Conservation (phyloP, 1,284 basidiomycete genomes). For the Butyriboletus appendiculatus region DNA sequence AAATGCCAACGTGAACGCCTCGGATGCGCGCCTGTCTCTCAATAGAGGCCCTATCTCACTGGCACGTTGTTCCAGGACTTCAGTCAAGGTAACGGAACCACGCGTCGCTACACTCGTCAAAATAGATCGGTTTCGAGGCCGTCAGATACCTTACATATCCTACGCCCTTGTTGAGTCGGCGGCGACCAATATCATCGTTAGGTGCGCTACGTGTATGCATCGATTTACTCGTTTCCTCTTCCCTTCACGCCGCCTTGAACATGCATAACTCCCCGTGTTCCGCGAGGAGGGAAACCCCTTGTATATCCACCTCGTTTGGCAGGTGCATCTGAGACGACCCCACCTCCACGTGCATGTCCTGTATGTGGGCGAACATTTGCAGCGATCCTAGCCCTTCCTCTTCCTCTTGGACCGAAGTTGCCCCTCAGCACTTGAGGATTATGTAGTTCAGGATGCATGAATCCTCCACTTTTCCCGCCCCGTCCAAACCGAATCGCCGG, state of each 20-base stretch:
- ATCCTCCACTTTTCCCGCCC: constrained; percentile 53
- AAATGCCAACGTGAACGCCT: background rate
- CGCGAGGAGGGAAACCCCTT: constrained; percentile 23
- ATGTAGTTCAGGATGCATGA: constrained; percentile 38
- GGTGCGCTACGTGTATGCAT: background rate
- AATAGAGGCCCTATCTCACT: background rate
- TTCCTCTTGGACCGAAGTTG: constrained; percentile 34
- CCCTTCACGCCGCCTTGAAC: constrained; percentile 7
- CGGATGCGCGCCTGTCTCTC: background rate
- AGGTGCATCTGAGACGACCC: background rate
- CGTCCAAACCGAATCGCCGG: constrained; percentile 69
- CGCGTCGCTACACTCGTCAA: background rate
- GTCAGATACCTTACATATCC: constrained; percentile 4
- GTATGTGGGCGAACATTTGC: constrained; percentile 16
- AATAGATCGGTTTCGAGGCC: background rate
- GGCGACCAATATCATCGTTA: background rate
- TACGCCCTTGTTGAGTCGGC: background rate
- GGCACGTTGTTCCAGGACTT: too few relatives aligned
- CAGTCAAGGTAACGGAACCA: background rate
- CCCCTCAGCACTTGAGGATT: constrained; percentile 33
- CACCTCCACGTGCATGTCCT: constrained; percentile 16
- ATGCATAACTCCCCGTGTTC: constrained; percentile 10
- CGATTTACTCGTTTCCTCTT: constrained; percentile 3
- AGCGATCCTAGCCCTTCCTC: constrained; percentile 33
- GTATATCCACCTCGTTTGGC: constrained; percentile 4